Evolutionary conservation across 345 rosid genomes (phyloP), one percentile per base, ranked within the genome.

Genomic region (Aethionema arabicum): DNA sequence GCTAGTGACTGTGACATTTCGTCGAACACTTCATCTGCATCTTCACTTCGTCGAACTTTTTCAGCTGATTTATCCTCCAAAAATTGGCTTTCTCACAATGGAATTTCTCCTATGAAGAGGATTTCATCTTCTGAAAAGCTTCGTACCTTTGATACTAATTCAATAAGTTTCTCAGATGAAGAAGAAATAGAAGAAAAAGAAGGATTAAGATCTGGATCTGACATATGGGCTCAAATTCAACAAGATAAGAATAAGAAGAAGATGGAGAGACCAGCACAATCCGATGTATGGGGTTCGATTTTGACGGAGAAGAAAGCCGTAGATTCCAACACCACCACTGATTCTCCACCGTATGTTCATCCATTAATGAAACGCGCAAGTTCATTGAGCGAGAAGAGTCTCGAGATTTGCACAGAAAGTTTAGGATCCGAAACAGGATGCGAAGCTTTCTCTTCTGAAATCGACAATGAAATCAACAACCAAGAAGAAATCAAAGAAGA

Each of bases 371-470:
- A 76, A 67, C 74, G 78, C n/a, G 81, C 81, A 7, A 80, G 92
- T 39, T 79, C 84, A n/a, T 68, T 95, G 61, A 86, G 72, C 61
- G 68, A 76, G 72, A 84, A 83, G 76, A 95, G 97, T 75, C 96
- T 93, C 27, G 68, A 86, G 13, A 77, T 93, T 30, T 93, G 99
- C 78, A 93, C 99, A 2, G 99, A 93, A 74, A 93, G 92, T 62
- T 97, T 93, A n/a, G 99, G 99, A 59, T 95, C 96, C 30, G 99
- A 95, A 74, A 86, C 96, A 5, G 99, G 97, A 32, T 95, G 91
- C 7, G 96, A 88, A 8, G 87, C 76, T 31, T 88, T 90, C 74
- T 83, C 95, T 31, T 82, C 66, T 15, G 79, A 66, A n/a, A 76
- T 75, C 33, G 79, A 84, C 5, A 73, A 64, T 29, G 76, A 78